phyloP scores from a whole-genome alignment of 2,329 filamentous ascomycete species.

The Venturia asperata region DNA sequence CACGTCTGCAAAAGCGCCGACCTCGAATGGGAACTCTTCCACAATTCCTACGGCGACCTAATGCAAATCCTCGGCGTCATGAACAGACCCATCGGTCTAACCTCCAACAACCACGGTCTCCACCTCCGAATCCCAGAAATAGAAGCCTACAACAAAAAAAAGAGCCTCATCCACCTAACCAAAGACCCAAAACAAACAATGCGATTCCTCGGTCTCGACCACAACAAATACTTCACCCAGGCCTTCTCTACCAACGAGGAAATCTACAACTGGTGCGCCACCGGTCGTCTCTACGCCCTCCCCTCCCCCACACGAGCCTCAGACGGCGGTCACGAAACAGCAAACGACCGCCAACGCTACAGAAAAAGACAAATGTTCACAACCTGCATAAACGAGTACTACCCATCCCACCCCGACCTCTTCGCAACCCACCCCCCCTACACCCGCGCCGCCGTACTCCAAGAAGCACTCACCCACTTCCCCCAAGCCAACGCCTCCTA shows the following conservation, averaged over 20 bases:
- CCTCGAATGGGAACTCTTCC: slow-evolving; percentile 59
- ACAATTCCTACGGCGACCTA: slow-evolving; percentile 63
- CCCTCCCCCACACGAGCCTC: slow-evolving; percentile 25
- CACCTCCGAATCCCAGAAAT: slow-evolving; percentile 62
- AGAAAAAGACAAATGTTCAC: slow-evolving; percentile 50
- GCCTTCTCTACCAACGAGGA: slow-evolving; percentile 50
- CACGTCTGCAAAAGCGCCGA: slow-evolving; percentile 40
- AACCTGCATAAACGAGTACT: slow-evolving; percentile 56
- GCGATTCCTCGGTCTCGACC: slow-evolving; percentile 55
- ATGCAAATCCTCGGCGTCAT: slow-evolving; percentile 59
- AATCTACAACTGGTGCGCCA: slow-evolving; percentile 56
- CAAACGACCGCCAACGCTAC: slow-evolving; percentile 53
- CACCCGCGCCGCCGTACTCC: slow-evolving; percentile 41
- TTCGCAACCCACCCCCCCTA: slow-evolving; percentile 21
- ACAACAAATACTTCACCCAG: slow-evolving; percentile 39
- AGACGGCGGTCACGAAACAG: slow-evolving; percentile 29
- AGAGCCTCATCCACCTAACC: slow-evolving; percentile 51
- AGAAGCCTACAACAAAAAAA: slow-evolving; percentile 46
- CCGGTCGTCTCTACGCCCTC: slow-evolving; percentile 47
- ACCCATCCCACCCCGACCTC: slow-evolving; percentile 47
- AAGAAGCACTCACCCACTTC: slow-evolving; percentile 29
- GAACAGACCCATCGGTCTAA: slow-evolving; percentile 60
- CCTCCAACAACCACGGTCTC: slow-evolving; percentile 55
- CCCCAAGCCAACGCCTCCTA: neutral
- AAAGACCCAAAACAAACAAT: slow-evolving; percentile 50